Evolutionary conservation across 2,329 filamentous ascomycete species (phyloP).

Genomic region (Xylaria multiplex): DNA sequence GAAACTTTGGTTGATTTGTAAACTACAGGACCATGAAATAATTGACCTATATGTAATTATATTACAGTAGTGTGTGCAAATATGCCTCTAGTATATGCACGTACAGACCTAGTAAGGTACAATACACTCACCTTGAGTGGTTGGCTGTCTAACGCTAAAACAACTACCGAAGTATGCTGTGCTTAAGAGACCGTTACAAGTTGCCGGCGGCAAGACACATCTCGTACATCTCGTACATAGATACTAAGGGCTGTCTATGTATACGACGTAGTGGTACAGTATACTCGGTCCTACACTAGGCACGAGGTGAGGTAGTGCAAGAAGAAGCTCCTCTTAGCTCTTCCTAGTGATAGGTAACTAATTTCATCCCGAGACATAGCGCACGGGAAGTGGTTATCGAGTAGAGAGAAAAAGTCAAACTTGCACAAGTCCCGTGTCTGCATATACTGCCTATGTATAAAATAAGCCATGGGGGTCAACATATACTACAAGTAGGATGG

Average conservation of each 20-base stretch:
- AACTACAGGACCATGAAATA: background rate
- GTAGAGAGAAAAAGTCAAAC: too few species aligned
- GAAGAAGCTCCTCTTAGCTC: too few species aligned
- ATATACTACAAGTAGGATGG: too few species aligned
- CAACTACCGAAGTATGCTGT: slow-evolving; percentile 34
- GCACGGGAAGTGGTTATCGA: background rate
- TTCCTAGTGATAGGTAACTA: too few species aligned
- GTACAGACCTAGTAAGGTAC: too few species aligned
- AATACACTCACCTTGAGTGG: background rate
- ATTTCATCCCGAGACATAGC: background rate
- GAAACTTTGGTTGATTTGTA: background rate
- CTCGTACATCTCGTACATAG: background rate
- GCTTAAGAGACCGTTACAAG: slow-evolving; percentile 23
- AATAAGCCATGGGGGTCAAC: background rate
- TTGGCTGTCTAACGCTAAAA: slow-evolving; percentile 27
- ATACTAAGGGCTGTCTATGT: background rate
- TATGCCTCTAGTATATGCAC: too few species aligned
- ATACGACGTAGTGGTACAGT: background rate
- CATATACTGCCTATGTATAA: background rate
- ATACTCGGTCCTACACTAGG: background rate
- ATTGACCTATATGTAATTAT: too few species aligned
- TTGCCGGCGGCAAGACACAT: slow-evolving; percentile 28
- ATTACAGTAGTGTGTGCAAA: too few species aligned
- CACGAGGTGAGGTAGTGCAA: background rate
- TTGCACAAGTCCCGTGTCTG: background rate